These are phyloP conservation scores for Sclerotinia trifoliorum DNA, from an alignment of 2,329 filamentous ascomycete genomes.

Conservation along the genomic window DNA sequence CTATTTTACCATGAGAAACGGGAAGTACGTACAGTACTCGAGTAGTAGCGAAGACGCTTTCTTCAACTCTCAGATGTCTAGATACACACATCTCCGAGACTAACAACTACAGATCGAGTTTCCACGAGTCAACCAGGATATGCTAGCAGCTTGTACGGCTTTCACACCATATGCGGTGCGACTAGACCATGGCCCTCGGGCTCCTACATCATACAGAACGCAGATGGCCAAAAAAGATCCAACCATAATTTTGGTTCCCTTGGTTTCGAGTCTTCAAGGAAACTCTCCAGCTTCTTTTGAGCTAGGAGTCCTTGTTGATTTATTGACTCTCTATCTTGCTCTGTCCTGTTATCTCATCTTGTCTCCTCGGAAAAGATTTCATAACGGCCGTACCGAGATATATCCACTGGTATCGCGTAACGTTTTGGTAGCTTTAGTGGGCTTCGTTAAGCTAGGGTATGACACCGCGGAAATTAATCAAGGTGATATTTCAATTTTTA, in stretches of 20 bases:
- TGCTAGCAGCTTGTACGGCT: neutral
- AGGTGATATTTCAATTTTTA: neutral
- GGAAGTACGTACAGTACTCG: no score
- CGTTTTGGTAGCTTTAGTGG: neutral
- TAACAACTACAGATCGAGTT: slow-evolving; percentile 3
- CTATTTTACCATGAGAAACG: neutral
- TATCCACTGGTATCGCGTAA: neutral
- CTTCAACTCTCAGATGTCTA: neutral
- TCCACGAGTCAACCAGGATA: neutral
- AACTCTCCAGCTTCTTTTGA: neutral
- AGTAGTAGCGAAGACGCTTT: neutral
- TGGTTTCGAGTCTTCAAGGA: neutral
- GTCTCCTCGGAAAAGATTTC: neutral
- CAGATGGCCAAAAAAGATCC: neutral
- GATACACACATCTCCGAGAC: neutral
- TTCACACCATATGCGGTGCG: neutral
- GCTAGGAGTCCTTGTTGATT: neutral
- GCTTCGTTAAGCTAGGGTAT: neutral
- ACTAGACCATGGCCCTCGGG: neutral
- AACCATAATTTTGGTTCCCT: neutral
- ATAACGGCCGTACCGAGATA: neutral
- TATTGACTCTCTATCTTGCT: neutral
- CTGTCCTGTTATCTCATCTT: neutral
- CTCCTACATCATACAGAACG: slow-evolving; percentile 2
- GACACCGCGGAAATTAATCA: neutral